A percentile compares a stretch with the other conserved stretches of the same genome.
Evolutionary conservation across 805 yeast species (phyloP).

Genomic region (Ogataea dorogensis): DNA sequence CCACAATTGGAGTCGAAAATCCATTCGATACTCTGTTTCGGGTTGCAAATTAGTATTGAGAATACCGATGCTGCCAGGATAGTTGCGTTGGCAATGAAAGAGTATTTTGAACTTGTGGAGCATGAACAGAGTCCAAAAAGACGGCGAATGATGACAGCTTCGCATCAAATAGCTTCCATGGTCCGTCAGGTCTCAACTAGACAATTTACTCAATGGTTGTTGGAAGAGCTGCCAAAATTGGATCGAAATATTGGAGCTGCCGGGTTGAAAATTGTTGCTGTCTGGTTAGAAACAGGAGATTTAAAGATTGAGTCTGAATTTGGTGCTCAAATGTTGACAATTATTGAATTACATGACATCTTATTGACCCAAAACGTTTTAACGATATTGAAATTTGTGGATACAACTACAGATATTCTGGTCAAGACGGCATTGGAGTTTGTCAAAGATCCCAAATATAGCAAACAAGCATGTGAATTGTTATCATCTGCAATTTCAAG

Average conservation of each 20-base stretch:
- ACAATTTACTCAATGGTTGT: constrained; percentile 1
- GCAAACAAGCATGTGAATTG: constrained; percentile 35
- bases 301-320: not conserved
- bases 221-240: constrained; percentile 1
- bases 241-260: constrained; percentile 1
- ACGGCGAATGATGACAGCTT: not conserved
- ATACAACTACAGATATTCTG: not conserved
- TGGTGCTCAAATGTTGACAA: not conserved
- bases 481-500: constrained; percentile 19
- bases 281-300: constrained; percentile 1
- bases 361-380: constrained; percentile 1
- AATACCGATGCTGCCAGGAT: not conserved
- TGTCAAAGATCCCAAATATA: constrained; percentile 33
- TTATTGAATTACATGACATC: constrained; percentile 2
- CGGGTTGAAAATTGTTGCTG: not conserved
- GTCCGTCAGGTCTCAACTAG: constrained; percentile 1
- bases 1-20: not conserved
- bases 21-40: constrained; percentile 5
- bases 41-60: constrained; percentile 4
- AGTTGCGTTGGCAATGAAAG: constrained; percentile 1
- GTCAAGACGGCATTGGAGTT: constrained; percentile 38
- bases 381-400: constrained; percentile 1
- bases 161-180: constrained; percentile 3
- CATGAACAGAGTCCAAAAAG: not conserved
- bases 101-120: constrained; percentile 2